A percentile compares a stretch with the other conserved stretches of the same genome.
Conservation (phyloP, 2,329 filamentous ascomycete species). For the Cryphonectria nitschkei region DNA sequence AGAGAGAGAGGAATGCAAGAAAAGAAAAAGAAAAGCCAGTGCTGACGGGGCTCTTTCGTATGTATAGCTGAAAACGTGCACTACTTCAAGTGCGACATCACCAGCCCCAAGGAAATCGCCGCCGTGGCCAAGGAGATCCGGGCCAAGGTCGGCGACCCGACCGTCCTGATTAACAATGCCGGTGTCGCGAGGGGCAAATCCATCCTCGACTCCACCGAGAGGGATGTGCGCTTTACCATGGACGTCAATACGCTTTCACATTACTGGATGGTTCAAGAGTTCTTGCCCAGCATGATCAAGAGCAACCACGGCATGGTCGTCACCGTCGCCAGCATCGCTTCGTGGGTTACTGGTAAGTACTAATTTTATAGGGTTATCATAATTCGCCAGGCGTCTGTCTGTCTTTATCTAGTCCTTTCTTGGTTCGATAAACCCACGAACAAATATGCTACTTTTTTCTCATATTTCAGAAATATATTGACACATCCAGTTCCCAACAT, state of each 20-base stretch:
- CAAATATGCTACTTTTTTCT: too few relatives aligned
- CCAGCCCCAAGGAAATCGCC: conserved; percentile 57
- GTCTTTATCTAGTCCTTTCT: too few relatives aligned
- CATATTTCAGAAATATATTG: too few relatives aligned
- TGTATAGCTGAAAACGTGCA: conserved; percentile 55
- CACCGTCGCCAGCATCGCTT: conserved; percentile 68
- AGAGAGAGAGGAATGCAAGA: too few relatives aligned
- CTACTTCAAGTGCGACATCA: conserved; percentile 73
- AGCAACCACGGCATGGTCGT: conserved; percentile 74
- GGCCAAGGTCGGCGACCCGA: conserved; percentile 63
- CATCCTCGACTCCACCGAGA: conserved; percentile 61
- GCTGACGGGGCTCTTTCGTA: neutral
- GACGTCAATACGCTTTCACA: conserved; percentile 72
- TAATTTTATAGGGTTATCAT: neutral
- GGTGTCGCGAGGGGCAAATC: conserved; percentile 65
- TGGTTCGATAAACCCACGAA: too few relatives aligned
- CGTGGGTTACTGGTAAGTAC: conserved; percentile 52
- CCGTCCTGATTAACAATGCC: conserved; percentile 74
- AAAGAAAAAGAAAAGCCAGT: neutral
- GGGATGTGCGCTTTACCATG: conserved; percentile 68
- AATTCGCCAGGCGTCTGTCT: neutral
- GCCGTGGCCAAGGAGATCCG: conserved; percentile 57
- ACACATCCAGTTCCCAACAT: conserved; percentile 53
- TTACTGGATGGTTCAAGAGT: conserved; percentile 68
- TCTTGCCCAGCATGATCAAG: conserved; percentile 67